These are phyloP conservation scores for Ogataea nitratoaversa DNA, from an alignment of 805 yeast genomes.

Conservation along the genomic window DNA sequence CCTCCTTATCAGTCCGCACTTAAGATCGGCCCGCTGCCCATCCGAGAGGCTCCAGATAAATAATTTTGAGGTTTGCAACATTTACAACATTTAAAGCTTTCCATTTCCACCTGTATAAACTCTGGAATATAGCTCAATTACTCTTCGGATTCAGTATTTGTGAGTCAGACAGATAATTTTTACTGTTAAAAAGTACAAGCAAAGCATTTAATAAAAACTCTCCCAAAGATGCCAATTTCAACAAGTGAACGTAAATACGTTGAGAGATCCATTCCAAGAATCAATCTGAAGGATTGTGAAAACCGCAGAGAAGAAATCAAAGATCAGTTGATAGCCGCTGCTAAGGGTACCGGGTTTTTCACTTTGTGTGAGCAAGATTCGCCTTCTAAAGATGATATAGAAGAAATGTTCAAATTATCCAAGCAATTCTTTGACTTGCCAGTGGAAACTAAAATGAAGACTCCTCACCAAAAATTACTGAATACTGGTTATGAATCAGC, in stretches of 20 bases:
- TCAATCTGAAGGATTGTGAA: conserved; percentile 24
- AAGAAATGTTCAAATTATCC: conserved; percentile 24
- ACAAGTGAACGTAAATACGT: conserved; percentile 4
- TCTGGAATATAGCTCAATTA: too few relatives aligned
- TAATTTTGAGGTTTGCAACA: too few relatives aligned
- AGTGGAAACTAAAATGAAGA: conserved; percentile 24
- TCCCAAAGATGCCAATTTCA: conserved; percentile 5
- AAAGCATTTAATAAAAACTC: neutral
- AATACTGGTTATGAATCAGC: conserved; percentile 33
- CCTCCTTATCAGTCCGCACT: too few relatives aligned
- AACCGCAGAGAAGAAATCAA: conserved; percentile 30
- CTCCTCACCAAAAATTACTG: conserved; percentile 29
- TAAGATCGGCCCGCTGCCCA: too few relatives aligned
- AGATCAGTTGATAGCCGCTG: conserved; percentile 28
- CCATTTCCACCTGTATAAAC: too few relatives aligned
- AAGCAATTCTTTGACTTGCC: conserved; percentile 23
- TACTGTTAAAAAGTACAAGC: neutral
- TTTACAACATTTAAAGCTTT: too few relatives aligned
- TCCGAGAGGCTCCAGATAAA: too few relatives aligned
- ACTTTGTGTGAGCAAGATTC: conserved; percentile 29
- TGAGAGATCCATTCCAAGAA: conserved; percentile 27
- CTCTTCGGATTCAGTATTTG: too few relatives aligned
- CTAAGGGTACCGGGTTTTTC: conserved; percentile 29
- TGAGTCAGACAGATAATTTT: neutral
- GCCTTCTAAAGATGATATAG: conserved; percentile 29